Conservation (phyloP, 2,329 filamentous ascomycete species). For the Macrophomina pseudophaseolina region DNA sequence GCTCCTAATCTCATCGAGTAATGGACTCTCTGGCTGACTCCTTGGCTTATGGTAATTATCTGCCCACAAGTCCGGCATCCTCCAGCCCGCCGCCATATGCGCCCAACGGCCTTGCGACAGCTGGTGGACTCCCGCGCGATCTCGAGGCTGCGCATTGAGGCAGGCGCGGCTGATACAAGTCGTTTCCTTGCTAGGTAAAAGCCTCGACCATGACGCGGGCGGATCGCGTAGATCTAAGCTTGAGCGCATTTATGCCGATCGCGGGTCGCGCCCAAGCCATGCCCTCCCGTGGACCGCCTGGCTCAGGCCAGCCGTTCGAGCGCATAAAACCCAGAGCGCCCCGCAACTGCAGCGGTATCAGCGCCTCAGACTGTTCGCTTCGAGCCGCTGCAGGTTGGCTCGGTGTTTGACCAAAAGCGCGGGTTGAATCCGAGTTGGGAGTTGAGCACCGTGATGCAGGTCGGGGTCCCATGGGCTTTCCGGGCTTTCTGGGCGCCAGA, state of each 20-base stretch:
- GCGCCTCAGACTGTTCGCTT: background rate
- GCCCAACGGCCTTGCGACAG: background rate
- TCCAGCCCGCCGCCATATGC: background rate
- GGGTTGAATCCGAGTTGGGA: background rate
- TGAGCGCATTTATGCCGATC: constrained; percentile 4
- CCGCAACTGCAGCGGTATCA: background rate
- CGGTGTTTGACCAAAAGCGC: background rate
- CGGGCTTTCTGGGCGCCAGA: background rate
- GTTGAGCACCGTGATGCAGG: background rate
- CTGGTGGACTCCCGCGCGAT: background rate
- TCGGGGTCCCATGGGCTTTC: background rate
- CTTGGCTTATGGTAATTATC: too few species aligned
- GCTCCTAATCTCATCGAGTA: background rate
- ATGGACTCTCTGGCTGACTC: background rate
- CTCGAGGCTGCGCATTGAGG: background rate
- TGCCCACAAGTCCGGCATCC: background rate
- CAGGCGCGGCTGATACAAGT: too few species aligned
- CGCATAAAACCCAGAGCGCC: background rate
- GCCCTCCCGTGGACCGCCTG: background rate
- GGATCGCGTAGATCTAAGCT: constrained; percentile 15
- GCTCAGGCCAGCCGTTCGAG: background rate
- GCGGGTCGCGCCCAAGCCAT: background rate
- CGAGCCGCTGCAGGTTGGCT: background rate
- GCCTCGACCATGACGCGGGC: background rate
- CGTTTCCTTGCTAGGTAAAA: background rate